A percentile compares a stretch with the other conserved stretches of the same genome.
These are phyloP conservation scores for Glycine tomentella DNA, from an alignment of 306 rosid genomes.

Conservation along the genomic window DNA sequence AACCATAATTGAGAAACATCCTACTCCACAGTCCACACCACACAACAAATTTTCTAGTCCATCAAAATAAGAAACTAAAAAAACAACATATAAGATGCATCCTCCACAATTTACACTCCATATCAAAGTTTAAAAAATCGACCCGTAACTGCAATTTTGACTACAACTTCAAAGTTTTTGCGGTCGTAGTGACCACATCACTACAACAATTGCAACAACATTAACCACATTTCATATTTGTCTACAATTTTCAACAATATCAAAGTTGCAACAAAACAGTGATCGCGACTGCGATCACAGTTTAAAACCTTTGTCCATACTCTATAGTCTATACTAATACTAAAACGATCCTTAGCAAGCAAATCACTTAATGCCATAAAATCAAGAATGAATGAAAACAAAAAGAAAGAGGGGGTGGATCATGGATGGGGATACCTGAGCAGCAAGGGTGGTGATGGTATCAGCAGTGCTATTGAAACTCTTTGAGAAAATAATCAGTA, in stretches of 20 bases:
- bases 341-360: neutral
- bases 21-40: neutral
- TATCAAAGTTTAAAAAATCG: neutral
- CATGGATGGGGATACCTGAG: constrained; percentile 61
- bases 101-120: neutral
- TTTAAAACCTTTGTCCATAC: neutral
- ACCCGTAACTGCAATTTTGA: neutral
- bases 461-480: constrained; percentile 91
- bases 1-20: constrained; percentile 31
- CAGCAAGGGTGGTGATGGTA: constrained; percentile 59
- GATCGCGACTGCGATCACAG: neutral
- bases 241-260: neutral
- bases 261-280: neutral
- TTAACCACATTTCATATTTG: neutral
- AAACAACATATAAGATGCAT: neutral
- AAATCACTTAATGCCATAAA: neutral
- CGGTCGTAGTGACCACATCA: neutral
- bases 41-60: neutral
- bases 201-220: neutral
- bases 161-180: neutral
- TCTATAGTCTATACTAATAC: neutral
- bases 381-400: too few relatives aligned
- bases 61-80: neutral
- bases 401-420: neutral
- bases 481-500: constrained; percentile 88